phyloP scores from a whole-genome alignment of 176 grass and related monocot genomes.

The Carex parvula region DNA sequence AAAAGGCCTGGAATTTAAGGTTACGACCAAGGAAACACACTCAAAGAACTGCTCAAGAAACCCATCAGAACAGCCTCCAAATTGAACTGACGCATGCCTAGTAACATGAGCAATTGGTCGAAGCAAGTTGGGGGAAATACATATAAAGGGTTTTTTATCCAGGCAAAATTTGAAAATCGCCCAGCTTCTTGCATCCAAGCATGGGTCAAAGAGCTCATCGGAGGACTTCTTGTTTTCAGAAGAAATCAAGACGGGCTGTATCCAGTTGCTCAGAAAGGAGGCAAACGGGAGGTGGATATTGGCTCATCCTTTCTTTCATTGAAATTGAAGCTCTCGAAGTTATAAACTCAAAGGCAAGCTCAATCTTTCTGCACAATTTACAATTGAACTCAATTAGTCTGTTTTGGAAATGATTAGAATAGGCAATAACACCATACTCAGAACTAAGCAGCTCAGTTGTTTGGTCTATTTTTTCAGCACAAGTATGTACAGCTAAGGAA shows the following conservation, averaged over 20 bases:
- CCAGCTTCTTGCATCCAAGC: constrained; percentile 74
- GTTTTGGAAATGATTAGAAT: constrained; percentile 6
- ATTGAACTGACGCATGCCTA: constrained; percentile 49
- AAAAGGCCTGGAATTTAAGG: constrained; percentile 77
- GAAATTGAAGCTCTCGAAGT: constrained; percentile 22
- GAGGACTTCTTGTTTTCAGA: constrained; percentile 53
- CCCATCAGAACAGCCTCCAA: constrained; percentile 33
- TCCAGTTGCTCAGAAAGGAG: constrained; percentile 74
- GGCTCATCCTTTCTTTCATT: constrained; percentile 32
- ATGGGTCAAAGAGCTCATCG: constrained; percentile 52
- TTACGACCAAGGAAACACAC: constrained; percentile 59
- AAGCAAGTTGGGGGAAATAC: constrained; percentile 67
- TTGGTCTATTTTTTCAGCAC: not conserved
- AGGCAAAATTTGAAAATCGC: constrained; percentile 58
- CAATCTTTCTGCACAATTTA: constrained; percentile 80
- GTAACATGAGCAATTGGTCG: constrained; percentile 54
- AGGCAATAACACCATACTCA: not conserved
- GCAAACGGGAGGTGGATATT: constrained; percentile 46
- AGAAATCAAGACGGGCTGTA: constrained; percentile 55
- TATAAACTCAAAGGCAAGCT: constrained; percentile 53
- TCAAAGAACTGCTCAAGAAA: constrained; percentile 54
- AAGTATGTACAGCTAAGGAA: not conserved
- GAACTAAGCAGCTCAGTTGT: constrained; percentile 8
- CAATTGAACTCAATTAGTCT: constrained; percentile 2
- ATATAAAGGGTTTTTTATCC: constrained; percentile 51